Percentiles rank a stretch among this genome's conserved stretches.
Evolutionary conservation across 1,139 yeast species (phyloP).

Genomic region (Kurtzmaniella quercitrusa): DNA sequence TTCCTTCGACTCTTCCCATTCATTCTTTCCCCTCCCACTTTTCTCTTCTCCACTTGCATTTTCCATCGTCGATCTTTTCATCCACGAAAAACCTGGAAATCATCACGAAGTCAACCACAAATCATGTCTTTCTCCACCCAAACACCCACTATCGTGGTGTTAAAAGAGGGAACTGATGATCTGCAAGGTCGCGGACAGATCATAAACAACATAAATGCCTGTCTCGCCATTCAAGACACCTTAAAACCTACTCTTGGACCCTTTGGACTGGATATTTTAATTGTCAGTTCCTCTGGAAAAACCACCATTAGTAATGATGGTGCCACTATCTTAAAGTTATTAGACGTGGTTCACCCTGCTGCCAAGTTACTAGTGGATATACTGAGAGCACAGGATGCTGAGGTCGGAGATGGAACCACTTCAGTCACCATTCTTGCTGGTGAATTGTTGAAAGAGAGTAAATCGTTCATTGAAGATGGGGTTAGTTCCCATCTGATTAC

Average conservation of each 20-base stretch:
- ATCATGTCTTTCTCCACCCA: constrained; percentile 84
- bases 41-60: neutral
- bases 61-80: neutral
- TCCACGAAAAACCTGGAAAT: neutral
- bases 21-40: neutral
- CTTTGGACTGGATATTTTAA: constrained; percentile 89
- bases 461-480: constrained; percentile 90
- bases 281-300: constrained; percentile 76
- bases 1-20: too few species aligned
- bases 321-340: constrained; percentile 85
- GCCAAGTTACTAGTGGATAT: constrained; percentile 94
- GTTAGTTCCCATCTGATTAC: constrained; percentile 84
- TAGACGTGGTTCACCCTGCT: constrained; percentile 98
- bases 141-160: constrained; percentile 94
- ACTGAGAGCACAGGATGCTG: constrained; percentile 96
- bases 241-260: constrained; percentile 95
- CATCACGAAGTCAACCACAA: neutral
- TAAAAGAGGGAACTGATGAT: constrained; percentile 95
- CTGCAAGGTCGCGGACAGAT: constrained; percentile 97
- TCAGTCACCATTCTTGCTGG: constrained; percentile 94
- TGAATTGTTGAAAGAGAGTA: constrained; percentile 87
- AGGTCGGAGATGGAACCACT: constrained; percentile 98
- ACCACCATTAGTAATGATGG: constrained; percentile 98
- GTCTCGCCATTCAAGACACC: constrained; percentile 95
- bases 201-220: constrained; percentile 91